Percentiles rank a stretch among this genome's conserved stretches.
These are phyloP conservation scores for Porcisia deanei DNA, from an alignment of 208 protist genomes.

Conservation along the genomic window DNA sequence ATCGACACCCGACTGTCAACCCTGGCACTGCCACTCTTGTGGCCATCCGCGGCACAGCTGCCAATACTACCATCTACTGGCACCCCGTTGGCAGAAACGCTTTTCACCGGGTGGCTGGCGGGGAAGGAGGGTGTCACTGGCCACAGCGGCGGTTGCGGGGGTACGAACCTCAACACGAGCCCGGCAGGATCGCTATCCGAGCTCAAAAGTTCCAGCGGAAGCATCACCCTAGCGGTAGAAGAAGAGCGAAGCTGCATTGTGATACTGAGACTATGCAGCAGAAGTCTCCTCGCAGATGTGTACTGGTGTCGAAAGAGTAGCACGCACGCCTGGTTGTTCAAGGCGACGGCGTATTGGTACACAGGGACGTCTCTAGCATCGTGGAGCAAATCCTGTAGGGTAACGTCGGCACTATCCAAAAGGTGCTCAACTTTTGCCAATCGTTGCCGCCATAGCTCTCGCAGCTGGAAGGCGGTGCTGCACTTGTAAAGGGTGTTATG, in stretches of 20 bases:
- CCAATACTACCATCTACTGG: background rate
- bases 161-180: slow-evolving; percentile 7
- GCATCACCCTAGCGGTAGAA: slow-evolving; percentile 16
- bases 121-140: background rate
- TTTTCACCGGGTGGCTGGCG: background rate
- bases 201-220: slow-evolving; percentile 7
- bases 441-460: slow-evolving; percentile 13
- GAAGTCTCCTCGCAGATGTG: slow-evolving; percentile 19
- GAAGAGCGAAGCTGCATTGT: slow-evolving; percentile 30
- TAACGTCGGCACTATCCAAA: slow-evolving; percentile 20
- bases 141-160: background rate
- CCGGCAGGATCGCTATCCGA: slow-evolving; percentile 2
- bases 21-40: background rate
- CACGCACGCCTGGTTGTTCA: slow-evolving; percentile 51
- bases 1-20: background rate
- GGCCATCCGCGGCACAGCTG: background rate
- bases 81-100: background rate
- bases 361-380: slow-evolving; percentile 34
- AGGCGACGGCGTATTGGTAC: slow-evolving; percentile 46
- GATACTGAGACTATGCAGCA: slow-evolving; percentile 39
- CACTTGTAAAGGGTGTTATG: slow-evolving; percentile 20
- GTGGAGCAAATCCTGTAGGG: slow-evolving; percentile 29
- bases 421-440: slow-evolving; percentile 23
- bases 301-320: slow-evolving; percentile 34
- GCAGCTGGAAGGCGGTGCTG: slow-evolving; percentile 27